phyloP scores from a whole-genome alignment of 2,329 filamentous ascomycete species.

The Trichoderma afroharzianum region DNA sequence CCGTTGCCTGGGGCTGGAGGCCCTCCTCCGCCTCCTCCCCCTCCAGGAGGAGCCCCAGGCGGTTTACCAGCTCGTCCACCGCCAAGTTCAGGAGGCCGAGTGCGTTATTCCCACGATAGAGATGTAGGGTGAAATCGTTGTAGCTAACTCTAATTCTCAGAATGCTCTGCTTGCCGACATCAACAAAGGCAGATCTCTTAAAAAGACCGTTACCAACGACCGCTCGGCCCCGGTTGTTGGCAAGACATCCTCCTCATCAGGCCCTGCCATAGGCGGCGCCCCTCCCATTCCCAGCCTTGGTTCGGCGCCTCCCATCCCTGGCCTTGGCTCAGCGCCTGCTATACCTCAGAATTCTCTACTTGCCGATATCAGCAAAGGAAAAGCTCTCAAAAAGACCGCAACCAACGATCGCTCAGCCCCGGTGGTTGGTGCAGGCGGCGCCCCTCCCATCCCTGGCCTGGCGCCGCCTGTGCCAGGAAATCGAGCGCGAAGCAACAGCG shows the following conservation, averaged over 20 bases:
- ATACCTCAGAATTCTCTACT: constrained; percentile 75
- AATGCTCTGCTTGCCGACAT: constrained; percentile 87
- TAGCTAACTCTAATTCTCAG: constrained; percentile 44
- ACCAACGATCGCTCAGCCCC: constrained; percentile 93
- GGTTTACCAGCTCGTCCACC: constrained; percentile 57
- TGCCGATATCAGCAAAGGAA: constrained; percentile 81
- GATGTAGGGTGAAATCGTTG: neutral
- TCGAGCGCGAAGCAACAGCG: constrained; percentile 80
- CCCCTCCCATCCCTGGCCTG: constrained; percentile 72
- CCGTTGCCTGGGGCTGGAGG: constrained; percentile 61
- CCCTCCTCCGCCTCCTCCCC: constrained; percentile 55
- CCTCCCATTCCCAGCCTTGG: constrained; percentile 66
- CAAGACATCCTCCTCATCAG: constrained; percentile 38
- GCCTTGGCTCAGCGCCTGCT: constrained; percentile 53
- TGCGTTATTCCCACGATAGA: constrained; percentile 44
- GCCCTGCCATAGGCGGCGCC: constrained; percentile 66
- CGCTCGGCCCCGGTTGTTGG: constrained; percentile 73
- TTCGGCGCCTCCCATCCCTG: constrained; percentile 61
- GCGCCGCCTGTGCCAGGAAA: constrained; percentile 62
- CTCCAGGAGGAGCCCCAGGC: constrained; percentile 41
- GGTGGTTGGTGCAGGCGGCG: constrained; percentile 61
- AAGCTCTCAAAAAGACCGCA: constrained; percentile 74
- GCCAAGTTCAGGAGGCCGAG: constrained; percentile 55
- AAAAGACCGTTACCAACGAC: constrained; percentile 88
- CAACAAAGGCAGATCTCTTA: constrained; percentile 71